Percentiles rank a stretch among this genome's conserved stretches.
phyloP scores from a whole-genome alignment of 2,329 filamentous ascomycete species.

The Aureobasidium melanogenum region DNA sequence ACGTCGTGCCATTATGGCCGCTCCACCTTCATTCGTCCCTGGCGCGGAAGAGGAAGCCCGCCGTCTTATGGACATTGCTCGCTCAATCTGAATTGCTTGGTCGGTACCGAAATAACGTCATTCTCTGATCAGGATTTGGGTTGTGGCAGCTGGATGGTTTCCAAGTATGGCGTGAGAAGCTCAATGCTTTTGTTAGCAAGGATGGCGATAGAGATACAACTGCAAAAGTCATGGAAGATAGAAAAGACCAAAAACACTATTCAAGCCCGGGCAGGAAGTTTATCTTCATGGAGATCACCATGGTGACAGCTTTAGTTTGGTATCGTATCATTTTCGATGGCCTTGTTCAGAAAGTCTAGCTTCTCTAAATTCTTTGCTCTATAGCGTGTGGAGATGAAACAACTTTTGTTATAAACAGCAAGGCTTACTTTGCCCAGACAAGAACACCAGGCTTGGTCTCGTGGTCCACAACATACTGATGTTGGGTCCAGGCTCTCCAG shows the following conservation, averaged over 20 bases:
- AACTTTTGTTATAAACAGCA: not conserved
- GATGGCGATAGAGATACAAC: not conserved
- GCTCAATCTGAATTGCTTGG: not conserved
- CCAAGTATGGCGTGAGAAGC: not conserved
- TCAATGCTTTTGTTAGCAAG: not conserved
- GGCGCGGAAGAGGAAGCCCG: too few relatives aligned
- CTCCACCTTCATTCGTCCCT: too few relatives aligned
- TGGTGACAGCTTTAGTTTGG: too few relatives aligned
- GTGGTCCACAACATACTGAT: constrained; percentile 63
- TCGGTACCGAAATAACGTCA: not conserved
- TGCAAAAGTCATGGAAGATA: not conserved
- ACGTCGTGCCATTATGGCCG: too few relatives aligned
- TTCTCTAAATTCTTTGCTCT: not conserved
- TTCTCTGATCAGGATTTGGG: not conserved
- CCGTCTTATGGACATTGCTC: not conserved
- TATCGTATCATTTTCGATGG: too few relatives aligned
- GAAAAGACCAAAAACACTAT: not conserved
- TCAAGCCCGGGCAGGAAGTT: not conserved
- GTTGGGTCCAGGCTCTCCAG: constrained; percentile 69
- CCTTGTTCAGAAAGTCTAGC: not conserved
- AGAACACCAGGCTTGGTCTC: constrained; percentile 2
- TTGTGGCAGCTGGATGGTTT: not conserved
- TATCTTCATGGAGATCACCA: too few relatives aligned
- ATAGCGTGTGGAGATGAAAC: not conserved
- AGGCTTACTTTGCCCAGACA: not conserved